Evolutionary conservation across 176 grass and related monocot genomes (phyloP).

Genomic region (Raddia guianensis): DNA sequence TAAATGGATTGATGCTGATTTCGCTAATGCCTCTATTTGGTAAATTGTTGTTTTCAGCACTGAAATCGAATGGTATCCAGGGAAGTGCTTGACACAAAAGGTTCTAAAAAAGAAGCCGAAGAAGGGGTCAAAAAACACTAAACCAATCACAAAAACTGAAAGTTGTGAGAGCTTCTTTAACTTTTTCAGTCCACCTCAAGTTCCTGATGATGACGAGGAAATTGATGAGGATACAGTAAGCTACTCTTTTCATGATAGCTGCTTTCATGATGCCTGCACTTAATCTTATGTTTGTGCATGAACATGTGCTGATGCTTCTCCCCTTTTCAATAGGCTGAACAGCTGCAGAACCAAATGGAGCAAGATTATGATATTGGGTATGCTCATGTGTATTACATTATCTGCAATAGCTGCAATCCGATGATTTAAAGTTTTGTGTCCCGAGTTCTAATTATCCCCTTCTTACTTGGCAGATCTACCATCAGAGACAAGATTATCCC

Average conservation of each 20-base stretch:
- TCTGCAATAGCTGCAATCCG: not conserved
- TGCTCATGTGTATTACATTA: not conserved
- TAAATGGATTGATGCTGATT: not conserved
- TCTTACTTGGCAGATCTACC: constrained; percentile 62
- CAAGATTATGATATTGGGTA: constrained; percentile 98
- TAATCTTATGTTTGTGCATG: not conserved
- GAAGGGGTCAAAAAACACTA: constrained; percentile 89
- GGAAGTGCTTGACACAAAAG: constrained; percentile 93
- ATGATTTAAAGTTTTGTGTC: not conserved
- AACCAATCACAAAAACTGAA: constrained; percentile 91
- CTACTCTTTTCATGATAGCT: not conserved
- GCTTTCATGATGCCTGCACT: not conserved
- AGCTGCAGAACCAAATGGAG: constrained; percentile 94
- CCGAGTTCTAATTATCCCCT: constrained; percentile 9
- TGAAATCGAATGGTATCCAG: constrained; percentile 86
- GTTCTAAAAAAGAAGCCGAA: constrained; percentile 92
- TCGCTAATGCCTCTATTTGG: not conserved
- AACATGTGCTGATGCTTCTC: not conserved
- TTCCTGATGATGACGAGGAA: constrained; percentile 92
- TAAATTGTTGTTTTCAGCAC: constrained; percentile 52
- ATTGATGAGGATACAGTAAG: constrained; percentile 94
- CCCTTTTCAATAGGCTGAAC: constrained; percentile 70
- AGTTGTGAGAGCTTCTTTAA: constrained; percentile 97
- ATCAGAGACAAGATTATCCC: constrained; percentile 97
- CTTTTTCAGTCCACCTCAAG: constrained; percentile 96